phyloP scores from a whole-genome alignment of 108 stramenopile genomes.

The Chaetoceros tenuissimus region DNA sequence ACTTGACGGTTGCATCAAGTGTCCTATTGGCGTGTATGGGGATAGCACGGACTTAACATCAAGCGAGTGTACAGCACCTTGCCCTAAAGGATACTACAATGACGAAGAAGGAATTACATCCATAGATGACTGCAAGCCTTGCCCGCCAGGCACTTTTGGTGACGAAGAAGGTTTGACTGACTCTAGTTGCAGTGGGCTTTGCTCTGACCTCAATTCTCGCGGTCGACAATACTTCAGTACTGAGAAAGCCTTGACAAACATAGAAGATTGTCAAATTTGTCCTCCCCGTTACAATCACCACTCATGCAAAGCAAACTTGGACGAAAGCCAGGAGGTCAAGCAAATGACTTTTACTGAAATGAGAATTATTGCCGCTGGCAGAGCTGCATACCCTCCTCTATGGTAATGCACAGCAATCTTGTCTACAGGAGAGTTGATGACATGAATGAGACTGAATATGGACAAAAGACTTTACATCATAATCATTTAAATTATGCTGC shows the following conservation, averaged over 20 bases:
- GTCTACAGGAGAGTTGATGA: too few species aligned
- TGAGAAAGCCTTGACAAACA: constrained; percentile 11
- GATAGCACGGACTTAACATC: constrained; percentile 9
- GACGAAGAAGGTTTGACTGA: constrained; percentile 17
- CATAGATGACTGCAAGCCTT: constrained; percentile 15
- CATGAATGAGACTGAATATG: too few species aligned
- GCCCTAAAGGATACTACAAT: constrained; percentile 14
- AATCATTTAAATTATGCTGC: too few species aligned
- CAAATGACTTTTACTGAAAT: too few species aligned
- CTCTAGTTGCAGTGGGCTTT: constrained; percentile 14
- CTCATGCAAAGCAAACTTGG: too few species aligned
- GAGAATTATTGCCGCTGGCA: too few species aligned
- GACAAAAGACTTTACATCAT: too few species aligned
- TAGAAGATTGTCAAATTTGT: not conserved
- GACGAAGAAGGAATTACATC: constrained; percentile 16
- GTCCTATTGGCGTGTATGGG: constrained; percentile 23
- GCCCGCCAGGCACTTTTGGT: constrained; percentile 22
- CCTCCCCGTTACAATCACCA: not conserved
- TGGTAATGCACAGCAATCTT: too few species aligned
- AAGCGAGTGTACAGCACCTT: constrained; percentile 8
- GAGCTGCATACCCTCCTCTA: too few species aligned
- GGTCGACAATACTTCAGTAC: constrained; percentile 16
- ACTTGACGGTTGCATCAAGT: constrained; percentile 18
- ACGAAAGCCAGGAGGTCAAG: too few species aligned
- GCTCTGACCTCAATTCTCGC: constrained; percentile 19